Percentiles rank a stretch among this genome's conserved stretches.
phyloP scores from a whole-genome alignment of 345 rosid species.

The Pseudoturritis turrita region DNA sequence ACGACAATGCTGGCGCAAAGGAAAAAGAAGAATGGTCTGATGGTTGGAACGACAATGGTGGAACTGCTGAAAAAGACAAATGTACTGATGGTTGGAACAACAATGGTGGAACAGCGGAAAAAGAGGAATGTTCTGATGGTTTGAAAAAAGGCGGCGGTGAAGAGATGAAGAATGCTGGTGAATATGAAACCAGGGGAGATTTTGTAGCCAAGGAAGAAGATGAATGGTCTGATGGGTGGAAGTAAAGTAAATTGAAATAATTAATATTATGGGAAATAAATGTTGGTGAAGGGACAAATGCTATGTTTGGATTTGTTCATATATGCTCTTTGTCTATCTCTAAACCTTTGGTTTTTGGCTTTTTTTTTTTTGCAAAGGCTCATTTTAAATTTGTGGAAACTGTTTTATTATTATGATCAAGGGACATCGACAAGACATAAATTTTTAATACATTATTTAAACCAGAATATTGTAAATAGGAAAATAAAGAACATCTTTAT shows the following conservation, averaged over 20 bases:
- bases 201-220: conserved; percentile 7
- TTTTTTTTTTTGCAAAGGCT: background rate
- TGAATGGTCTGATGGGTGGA: conserved; percentile 48
- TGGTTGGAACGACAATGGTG: conserved; percentile 25
- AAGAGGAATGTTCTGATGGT: conserved; percentile 62
- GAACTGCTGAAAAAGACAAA: background rate
- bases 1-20: conserved; percentile 9
- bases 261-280: background rate
- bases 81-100: background rate
- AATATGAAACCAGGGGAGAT: background rate
- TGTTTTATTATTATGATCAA: background rate
- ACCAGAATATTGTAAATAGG: background rate
- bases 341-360: background rate
- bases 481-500: background rate
- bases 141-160: conserved; percentile 1
- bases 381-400: background rate
- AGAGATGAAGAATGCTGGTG: background rate
- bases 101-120: conserved; percentile 22
- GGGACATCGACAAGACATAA: background rate
- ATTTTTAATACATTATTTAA: background rate
- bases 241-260: conserved; percentile 6
- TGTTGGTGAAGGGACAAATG: background rate
- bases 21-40: conserved; percentile 66
- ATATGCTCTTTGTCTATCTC: background rate
- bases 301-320: background rate